Evolutionary conservation across 1,284 basidiomycete species (phyloP).

Genomic region (Tilletia setariae): DNA sequence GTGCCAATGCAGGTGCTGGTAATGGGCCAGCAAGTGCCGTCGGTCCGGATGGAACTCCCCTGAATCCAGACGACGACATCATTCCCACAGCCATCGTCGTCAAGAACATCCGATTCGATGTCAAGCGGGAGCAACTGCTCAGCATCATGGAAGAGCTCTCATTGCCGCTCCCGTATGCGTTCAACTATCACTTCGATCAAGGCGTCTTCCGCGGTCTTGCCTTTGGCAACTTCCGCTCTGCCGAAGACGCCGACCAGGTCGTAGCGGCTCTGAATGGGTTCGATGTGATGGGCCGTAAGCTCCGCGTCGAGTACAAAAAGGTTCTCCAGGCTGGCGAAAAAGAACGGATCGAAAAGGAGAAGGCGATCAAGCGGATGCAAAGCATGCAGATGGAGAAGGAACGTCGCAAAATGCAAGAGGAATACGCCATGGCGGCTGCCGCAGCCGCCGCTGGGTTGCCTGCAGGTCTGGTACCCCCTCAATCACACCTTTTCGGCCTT

Average conservation of each 20-base stretch:
- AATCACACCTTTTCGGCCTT: background rate
- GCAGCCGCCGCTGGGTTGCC: slow-evolving; percentile 11
- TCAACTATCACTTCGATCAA: slow-evolving; percentile 64
- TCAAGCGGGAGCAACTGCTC: slow-evolving; percentile 90
- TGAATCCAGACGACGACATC: slow-evolving; percentile 75
- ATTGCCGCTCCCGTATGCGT: slow-evolving; percentile 97
- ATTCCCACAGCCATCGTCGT: slow-evolving; percentile 99
- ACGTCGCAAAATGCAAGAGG: slow-evolving; percentile 37
- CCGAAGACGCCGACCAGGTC: slow-evolving; percentile 87
- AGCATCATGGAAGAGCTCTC: slow-evolving; percentile 92
- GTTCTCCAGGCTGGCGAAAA: slow-evolving; percentile 98
- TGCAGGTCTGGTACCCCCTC: background rate
- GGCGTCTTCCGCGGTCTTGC: slow-evolving; percentile 93
- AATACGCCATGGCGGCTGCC: slow-evolving; percentile 24
- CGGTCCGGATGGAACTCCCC: background rate
- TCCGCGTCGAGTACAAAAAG: slow-evolving; percentile 99
- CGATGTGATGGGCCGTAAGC: slow-evolving; percentile 94
- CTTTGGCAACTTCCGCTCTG: slow-evolving; percentile 94
- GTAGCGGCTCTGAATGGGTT: slow-evolving; percentile 86
- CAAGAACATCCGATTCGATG: slow-evolving; percentile 98
- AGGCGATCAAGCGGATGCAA: slow-evolving; percentile 95
- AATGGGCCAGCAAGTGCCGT: background rate
- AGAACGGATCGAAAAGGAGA: slow-evolving; percentile 97
- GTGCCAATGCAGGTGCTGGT: background rate
- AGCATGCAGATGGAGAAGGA: slow-evolving; percentile 49